A percentile compares a stretch with the other conserved stretches of the same genome.
These are phyloP conservation scores for Wickerhamomyces chambardii DNA, from an alignment of 805 yeast species.

Conservation along the genomic window DNA sequence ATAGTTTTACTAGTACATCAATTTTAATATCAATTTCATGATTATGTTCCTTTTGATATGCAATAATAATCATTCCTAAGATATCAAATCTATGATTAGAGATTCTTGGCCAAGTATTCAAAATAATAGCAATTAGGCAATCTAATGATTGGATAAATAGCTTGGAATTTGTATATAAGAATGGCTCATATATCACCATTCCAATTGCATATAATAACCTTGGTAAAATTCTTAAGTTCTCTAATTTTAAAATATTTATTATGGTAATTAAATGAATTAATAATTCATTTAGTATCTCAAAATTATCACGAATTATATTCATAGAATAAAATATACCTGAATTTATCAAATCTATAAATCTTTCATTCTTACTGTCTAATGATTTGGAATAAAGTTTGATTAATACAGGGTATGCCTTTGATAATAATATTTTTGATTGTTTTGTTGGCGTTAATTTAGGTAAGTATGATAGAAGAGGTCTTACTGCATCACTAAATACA, in stretches of 20 bases:
- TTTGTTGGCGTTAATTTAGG: constrained; percentile 15
- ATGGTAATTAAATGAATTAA: constrained; percentile 4
- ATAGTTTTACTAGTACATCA: not conserved
- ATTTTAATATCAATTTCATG: constrained; percentile 1
- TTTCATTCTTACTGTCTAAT: not conserved
- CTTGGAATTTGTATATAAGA: constrained; percentile 7
- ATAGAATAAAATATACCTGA: constrained; percentile 12
- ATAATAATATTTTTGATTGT: constrained; percentile 7
- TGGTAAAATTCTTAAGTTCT: constrained; percentile 8
- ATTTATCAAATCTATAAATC: constrained; percentile 9
- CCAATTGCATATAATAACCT: constrained; percentile 14
- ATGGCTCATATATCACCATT: constrained; percentile 12
- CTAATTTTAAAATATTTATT: constrained; percentile 2
- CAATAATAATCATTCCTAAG: constrained; percentile 10
- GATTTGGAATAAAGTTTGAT: constrained; percentile 4
- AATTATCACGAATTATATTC: constrained; percentile 11
- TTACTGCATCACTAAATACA: constrained; percentile 12
- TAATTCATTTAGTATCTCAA: constrained; percentile 5
- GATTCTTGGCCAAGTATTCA: constrained; percentile 15
- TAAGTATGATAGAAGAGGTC: constrained; percentile 15
- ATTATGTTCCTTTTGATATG: constrained; percentile 5
- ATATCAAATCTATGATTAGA: constrained; percentile 11
- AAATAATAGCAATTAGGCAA: constrained; percentile 6
- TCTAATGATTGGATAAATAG: constrained; percentile 6
- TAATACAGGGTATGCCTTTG: constrained; percentile 9